Percentiles rank a stretch among this genome's conserved stretches.
Conservation (phyloP, 2,329 filamentous ascomycete genomes). For the Ilyonectria robusta region DNA sequence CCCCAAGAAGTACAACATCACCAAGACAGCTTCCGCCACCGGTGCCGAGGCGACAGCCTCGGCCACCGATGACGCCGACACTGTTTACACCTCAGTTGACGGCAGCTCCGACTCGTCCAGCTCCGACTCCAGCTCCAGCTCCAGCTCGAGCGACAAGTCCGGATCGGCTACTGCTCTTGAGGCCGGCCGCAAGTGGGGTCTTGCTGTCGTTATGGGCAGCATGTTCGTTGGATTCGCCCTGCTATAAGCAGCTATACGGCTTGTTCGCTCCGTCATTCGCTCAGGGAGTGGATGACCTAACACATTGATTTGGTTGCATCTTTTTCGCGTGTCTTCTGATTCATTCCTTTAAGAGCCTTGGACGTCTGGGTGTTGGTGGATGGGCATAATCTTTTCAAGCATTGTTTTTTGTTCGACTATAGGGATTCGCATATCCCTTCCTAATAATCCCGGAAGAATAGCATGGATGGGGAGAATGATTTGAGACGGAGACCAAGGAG, state of each 20-base stretch:
- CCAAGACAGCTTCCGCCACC: slow-evolving; percentile 56
- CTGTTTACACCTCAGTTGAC: slow-evolving; percentile 52
- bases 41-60: slow-evolving; percentile 55
- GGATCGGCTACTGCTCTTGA: slow-evolving; percentile 51
- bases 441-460: slow-evolving; percentile 42
- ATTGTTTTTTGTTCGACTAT: slow-evolving; percentile 30
- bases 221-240: slow-evolving; percentile 59
- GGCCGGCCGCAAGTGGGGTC: slow-evolving; percentile 55
- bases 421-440: slow-evolving; percentile 28
- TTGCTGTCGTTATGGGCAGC: slow-evolving; percentile 55
- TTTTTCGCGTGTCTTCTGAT: slow-evolving; percentile 33
- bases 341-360: slow-evolving; percentile 45
- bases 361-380: slow-evolving; percentile 47
- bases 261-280: not conserved
- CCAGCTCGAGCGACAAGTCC: slow-evolving; percentile 37
- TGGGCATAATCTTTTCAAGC: slow-evolving; percentile 32
- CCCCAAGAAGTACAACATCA: slow-evolving; percentile 72
- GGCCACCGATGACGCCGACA: slow-evolving; percentile 50
- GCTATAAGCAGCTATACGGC: slow-evolving; percentile 46
- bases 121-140: slow-evolving; percentile 24
- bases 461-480: slow-evolving; percentile 17
- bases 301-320: slow-evolving; percentile 33
- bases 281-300: not conserved
- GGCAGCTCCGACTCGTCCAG: slow-evolving; percentile 28
- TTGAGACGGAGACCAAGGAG: slow-evolving; percentile 9